Base-by-base conservation (phyloP, 1,284 basidiomycete species). In the Ustilago xerochloae region DNA sequence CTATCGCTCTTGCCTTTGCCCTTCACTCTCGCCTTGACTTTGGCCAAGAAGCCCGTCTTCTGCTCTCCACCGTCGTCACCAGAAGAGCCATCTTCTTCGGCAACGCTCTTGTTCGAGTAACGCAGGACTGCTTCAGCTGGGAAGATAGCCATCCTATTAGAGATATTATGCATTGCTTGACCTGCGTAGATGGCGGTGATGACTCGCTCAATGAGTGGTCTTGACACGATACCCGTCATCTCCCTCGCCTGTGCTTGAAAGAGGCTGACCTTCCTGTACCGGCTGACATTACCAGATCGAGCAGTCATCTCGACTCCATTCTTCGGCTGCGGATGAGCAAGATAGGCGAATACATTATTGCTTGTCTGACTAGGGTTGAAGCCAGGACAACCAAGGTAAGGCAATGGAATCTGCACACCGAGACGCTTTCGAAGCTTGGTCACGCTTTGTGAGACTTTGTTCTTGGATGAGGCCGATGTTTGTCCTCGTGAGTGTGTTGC, bases 191-290 rank as follows among this genome's bases (percentile, higher is more conserved):
- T 22, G 2, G 60, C 59, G 6, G 63, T 59, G 1, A 75, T 7
- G 6, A 70, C 66, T 7, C 72, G 47, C 24, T 69, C 66, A 16
- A 66, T 48, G 28, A 75, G 33, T 20, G 72, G 72, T 30, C 72
- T 35, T 24, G 66, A 66, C 0, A 70, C 63, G 41, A 75, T 66
- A 6, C 52, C 63, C 6, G 72, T 75, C 59, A 75, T 29, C 56
- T 75, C 72, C 13, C 48, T 43, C 15, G 59, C 59, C 35, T 66
- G 63, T 0, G 66, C 60, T 45, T 64, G 65, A 13, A 70, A 75
- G 6, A 75, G 45, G 36, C 62, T 70, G 28, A 70, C 53, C 30
- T 32, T 50, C 15, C 66, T 55, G n/a, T 58, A 53, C 0, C 41
- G 35, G 20, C 49, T 26, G 28, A 75, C 38, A 35, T 57, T 60